These are phyloP conservation scores for Keithomyces neogunnii DNA, from an alignment of 2,329 filamentous ascomycete genomes.

Conservation along the genomic window DNA sequence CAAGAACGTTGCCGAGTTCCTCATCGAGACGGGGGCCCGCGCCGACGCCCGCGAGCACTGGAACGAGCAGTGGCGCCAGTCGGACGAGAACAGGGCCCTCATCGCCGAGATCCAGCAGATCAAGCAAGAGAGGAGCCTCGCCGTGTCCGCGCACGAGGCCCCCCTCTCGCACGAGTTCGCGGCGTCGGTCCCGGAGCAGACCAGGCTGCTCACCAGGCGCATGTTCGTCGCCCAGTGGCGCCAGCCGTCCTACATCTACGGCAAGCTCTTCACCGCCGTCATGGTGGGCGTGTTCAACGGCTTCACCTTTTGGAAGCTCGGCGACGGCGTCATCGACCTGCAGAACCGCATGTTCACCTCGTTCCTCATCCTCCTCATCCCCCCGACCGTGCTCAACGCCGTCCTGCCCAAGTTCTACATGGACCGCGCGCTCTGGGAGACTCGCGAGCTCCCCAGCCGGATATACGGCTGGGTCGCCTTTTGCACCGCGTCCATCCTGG, in stretches of 20 bases:
- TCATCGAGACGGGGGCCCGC: constrained; percentile 32
- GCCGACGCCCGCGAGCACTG: constrained; percentile 43
- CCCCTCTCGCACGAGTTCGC: constrained; percentile 47
- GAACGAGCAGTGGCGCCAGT: constrained; percentile 67
- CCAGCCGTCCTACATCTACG: constrained; percentile 67
- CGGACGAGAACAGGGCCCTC: constrained; percentile 49
- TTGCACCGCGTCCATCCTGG: constrained; percentile 62
- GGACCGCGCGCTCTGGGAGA: constrained; percentile 65
- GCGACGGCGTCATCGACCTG: constrained; percentile 57
- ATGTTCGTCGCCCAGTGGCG: constrained; percentile 69
- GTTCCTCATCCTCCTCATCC: constrained; percentile 57
- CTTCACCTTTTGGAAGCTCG: constrained; percentile 68
- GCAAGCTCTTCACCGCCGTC: constrained; percentile 64
- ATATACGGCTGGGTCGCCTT: constrained; percentile 77
- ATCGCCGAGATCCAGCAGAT: constrained; percentile 58
- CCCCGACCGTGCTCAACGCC: constrained; percentile 63
- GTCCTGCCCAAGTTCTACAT: constrained; percentile 71
- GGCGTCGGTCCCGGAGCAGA: constrained; percentile 55
- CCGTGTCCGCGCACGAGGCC: constrained; percentile 13
- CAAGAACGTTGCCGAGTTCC: constrained; percentile 41
- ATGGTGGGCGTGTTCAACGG: constrained; percentile 71
- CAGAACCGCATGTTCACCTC: constrained; percentile 70
- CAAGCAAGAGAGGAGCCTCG: constrained; percentile 23
- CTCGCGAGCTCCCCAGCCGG: constrained; percentile 61
- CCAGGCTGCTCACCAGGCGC: constrained; percentile 56